Evolutionary conservation across 805 yeast species (phyloP), one percentile per base, ranked within the genome.

Genomic region (Candida boidinii): DNA sequence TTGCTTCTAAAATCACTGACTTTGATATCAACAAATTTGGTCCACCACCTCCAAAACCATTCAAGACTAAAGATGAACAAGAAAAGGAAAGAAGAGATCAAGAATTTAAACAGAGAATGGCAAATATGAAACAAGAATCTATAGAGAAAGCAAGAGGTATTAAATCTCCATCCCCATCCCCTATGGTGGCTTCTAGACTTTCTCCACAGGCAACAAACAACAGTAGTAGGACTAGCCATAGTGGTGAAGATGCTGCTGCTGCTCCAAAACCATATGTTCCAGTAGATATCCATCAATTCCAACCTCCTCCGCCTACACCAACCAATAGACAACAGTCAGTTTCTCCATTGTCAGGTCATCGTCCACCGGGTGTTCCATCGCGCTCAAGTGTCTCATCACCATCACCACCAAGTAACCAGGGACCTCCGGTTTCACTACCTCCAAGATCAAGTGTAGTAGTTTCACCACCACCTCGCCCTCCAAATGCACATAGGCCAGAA

Each of bases 1-100:
- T 53, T 39, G 43, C 49, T 23, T 45, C 40, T 1, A 51, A 46
- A 18, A 34, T 54, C 13, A 43, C 51, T 48, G 63, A 60, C 4
- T 49, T 64, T 25, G 67, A 66, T 40, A 39, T 54, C 10, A 41
- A 48, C 22, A 57, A 54, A 21, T 53, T 56, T 37, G 73, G 66
- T 1, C 67, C 73, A 3, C 73, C 73, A 7, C 71, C 71, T 2
- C 74, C 74, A 4, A 56, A 49, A 34, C 60, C 63, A 3, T 45
- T 39, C 31, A 42, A 48, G 26, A 42, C 39, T 11, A 37, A 37
- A 14, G 52, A 45, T 3, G 60, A 55, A 27, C 36, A 36, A 21
- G 29, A 37, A 13, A 47, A 44, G n/a, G 26, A 36, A 4, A 48
- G 46, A 26, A 42, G 38, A 28, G 48, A 53, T 8, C 39, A 38